phyloP scores from a whole-genome alignment of 1,139 yeast species.

The Yamadazyma trypodendri region DNA sequence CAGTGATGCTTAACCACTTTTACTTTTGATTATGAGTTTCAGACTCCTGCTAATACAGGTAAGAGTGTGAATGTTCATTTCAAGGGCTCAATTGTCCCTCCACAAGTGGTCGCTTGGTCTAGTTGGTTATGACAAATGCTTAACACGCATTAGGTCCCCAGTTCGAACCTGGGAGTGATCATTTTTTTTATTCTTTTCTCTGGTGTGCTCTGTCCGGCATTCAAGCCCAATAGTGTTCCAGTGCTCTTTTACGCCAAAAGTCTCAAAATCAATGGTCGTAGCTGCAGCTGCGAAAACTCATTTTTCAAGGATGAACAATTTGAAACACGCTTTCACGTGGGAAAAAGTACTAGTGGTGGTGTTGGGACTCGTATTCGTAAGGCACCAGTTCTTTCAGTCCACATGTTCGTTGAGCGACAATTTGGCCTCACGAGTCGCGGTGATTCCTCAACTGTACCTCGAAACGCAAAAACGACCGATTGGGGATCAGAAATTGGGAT shows the following conservation, averaged over 20 bases:
- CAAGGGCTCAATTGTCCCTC: background rate
- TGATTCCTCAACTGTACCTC: background rate
- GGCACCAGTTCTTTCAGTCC: background rate
- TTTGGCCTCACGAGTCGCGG: background rate
- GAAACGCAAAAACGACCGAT: background rate
- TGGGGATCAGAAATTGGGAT: constrained; percentile 12
- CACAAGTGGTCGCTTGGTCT: constrained; percentile 10
- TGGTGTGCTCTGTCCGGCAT: too few relatives aligned
- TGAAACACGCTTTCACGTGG: background rate
- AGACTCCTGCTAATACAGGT: too few relatives aligned
- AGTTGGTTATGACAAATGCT: constrained; percentile 12
- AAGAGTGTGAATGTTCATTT: background rate
- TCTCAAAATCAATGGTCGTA: too few relatives aligned
- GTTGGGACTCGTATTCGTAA: background rate
- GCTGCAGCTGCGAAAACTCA: constrained; percentile 3
- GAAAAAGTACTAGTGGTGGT: background rate
- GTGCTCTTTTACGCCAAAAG: too few relatives aligned
- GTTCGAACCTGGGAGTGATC: constrained; percentile 99
- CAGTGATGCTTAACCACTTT: too few relatives aligned
- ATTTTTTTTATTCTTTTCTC: constrained; percentile 23
- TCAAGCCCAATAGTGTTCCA: too few relatives aligned
- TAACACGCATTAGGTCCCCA: constrained; percentile 99
- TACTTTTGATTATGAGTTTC: too few relatives aligned
- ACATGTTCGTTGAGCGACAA: background rate
- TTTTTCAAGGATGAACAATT: too few relatives aligned